A percentile compares a stretch with the other conserved stretches of the same genome.
Conservation (phyloP, 495 filamentous ascomycete species). For the Aspergillus cristatus region DNA sequence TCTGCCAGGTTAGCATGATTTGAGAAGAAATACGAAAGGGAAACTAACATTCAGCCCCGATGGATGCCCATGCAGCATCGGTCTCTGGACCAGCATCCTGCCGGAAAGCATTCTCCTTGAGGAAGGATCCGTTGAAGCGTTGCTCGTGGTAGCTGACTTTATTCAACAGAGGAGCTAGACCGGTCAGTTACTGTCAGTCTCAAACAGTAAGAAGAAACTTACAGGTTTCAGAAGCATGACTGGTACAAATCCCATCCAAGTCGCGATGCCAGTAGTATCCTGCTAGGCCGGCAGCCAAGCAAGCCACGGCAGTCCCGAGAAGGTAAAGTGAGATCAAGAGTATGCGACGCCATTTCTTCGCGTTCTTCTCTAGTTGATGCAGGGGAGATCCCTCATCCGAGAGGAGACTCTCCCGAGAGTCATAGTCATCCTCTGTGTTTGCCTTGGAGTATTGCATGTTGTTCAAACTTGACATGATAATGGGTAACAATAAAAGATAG, state of each 20-base stretch:
- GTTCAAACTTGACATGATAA: too few species aligned
- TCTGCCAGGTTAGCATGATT: constrained; percentile 15
- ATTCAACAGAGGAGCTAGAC: constrained; percentile 24
- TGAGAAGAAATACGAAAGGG: not conserved
- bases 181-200: not conserved
- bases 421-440: not conserved
- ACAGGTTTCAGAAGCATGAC: constrained; percentile 20
- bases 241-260: constrained; percentile 9
- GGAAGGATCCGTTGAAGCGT: constrained; percentile 41
- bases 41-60: constrained; percentile 43
- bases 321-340: too few species aligned
- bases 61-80: constrained; percentile 47
- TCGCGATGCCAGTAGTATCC: constrained; percentile 20
- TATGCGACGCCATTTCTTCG: not conserved
- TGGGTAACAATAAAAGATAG: too few species aligned
- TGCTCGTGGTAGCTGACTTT: constrained; percentile 22
- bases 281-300: constrained; percentile 1
- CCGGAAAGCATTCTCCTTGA: constrained; percentile 45
- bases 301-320: too few species aligned
- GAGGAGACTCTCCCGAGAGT: not conserved
- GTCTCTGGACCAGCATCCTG: constrained; percentile 42
- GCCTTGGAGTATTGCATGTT: not conserved
- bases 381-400: not conserved
- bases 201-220: not conserved
- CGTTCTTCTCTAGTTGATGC: not conserved